These are phyloP conservation scores for Cercophora sp. DNA, from an alignment of 495 filamentous ascomycete species.

Conservation along the genomic window DNA sequence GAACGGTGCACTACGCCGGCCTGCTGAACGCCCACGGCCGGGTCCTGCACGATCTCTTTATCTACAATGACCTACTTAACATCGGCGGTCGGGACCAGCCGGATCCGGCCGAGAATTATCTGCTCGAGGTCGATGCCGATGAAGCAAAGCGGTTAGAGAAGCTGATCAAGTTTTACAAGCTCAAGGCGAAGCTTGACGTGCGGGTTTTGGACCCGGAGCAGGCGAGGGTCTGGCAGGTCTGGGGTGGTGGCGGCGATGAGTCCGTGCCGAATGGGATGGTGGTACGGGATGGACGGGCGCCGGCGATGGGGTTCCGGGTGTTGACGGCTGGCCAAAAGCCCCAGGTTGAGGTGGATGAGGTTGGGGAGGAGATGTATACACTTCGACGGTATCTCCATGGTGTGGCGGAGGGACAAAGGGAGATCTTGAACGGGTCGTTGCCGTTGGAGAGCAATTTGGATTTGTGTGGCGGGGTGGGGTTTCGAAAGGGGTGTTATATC, in stretches of 20 bases:
- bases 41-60: constrained; percentile 82
- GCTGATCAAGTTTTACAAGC: constrained; percentile 77
- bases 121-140: constrained; percentile 75
- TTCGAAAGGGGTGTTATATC: constrained; percentile 93
- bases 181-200: constrained; percentile 73
- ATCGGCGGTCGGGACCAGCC: constrained; percentile 15
- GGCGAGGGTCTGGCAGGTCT: constrained; percentile 61
- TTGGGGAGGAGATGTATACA: constrained; percentile 50
- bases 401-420: constrained; percentile 76
- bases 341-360: constrained; percentile 26
- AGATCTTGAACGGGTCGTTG: constrained; percentile 65
- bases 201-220: constrained; percentile 60
- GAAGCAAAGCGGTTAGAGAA: constrained; percentile 57
- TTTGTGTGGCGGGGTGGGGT: constrained; percentile 77
- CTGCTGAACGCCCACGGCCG: constrained; percentile 85
- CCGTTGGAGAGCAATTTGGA: constrained; percentile 85
- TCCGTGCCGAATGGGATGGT: too few species aligned
- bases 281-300: constrained; percentile 60
- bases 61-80: constrained; percentile 60
- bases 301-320: constrained; percentile 61
- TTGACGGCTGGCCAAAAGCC: constrained; percentile 38
- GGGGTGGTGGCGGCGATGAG: constrained; percentile 36
- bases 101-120: constrained; percentile 53
- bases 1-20: constrained; percentile 72
- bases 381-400: constrained; percentile 72